Conservation (phyloP, 75 land plant genomes). For the Pinus albicaulis region DNA sequence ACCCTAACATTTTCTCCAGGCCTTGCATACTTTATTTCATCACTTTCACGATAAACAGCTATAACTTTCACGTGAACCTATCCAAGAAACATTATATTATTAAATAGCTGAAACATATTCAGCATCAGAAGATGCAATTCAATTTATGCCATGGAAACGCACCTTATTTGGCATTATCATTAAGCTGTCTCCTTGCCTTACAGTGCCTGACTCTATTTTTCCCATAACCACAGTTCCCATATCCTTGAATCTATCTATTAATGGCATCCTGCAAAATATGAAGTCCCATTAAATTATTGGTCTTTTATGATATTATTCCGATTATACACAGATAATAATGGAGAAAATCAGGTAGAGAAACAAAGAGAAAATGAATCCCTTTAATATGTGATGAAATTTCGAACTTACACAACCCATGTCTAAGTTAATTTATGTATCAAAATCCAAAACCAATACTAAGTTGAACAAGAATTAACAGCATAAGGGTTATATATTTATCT, state of each 20-base stretch:
- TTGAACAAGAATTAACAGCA: too few species aligned
- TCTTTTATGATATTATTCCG: background rate
- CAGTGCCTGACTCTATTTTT: conserved; percentile 91
- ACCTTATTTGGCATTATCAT: conserved; percentile 98
- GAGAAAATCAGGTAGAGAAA: background rate
- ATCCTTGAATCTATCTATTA: conserved; percentile 93
- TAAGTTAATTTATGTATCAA: too few species aligned
- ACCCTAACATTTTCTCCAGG: conserved; percentile 95
- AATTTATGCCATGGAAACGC: background rate
- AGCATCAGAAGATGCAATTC: background rate
- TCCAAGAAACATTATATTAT: background rate
- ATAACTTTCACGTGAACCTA: conserved; percentile 91
- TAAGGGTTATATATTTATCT: too few species aligned
- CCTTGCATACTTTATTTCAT: conserved; percentile 69
- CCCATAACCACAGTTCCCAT: conserved; percentile 99
- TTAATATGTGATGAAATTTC: background rate
- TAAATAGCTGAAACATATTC: background rate
- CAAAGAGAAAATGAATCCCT: background rate
- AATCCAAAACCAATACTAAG: too few species aligned
- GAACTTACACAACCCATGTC: too few species aligned
- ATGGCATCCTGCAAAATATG: conserved; percentile 77
- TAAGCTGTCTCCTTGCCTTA: conserved; percentile 77
- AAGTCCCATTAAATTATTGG: background rate
- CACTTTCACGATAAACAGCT: conserved; percentile 66
- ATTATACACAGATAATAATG: background rate